Evolutionary conservation across 495 filamentous ascomycete species (phyloP).

Genomic region (Jackrogersella multiformis): DNA sequence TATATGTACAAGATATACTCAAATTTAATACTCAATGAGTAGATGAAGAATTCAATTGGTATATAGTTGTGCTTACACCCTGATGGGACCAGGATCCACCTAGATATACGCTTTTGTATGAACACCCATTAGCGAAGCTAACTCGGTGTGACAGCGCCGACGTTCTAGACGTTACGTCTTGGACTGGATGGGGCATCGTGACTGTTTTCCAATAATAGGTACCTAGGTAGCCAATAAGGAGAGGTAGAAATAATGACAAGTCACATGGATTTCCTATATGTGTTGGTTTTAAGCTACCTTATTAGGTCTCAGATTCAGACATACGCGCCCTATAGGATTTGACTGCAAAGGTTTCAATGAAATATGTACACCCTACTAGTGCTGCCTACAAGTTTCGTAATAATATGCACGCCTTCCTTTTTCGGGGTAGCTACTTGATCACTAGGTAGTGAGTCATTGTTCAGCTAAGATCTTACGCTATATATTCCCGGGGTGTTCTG

Average conservation of each 20-base stretch:
- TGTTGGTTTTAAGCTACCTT: background rate
- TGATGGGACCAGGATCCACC: too few species aligned
- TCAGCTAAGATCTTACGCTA: background rate
- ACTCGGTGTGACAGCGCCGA: too few species aligned
- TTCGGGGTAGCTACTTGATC: constrained; percentile 3
- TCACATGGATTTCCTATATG: background rate
- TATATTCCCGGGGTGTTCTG: background rate
- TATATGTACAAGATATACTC: background rate
- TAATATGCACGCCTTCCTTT: constrained; percentile 6
- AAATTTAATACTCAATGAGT: background rate
- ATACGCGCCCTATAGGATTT: constrained; percentile 5
- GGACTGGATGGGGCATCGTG: too few species aligned
- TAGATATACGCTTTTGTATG: too few species aligned
- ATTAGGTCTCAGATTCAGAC: background rate
- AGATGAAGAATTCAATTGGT: too few species aligned
- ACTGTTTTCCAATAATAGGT: background rate
- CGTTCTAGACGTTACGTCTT: too few species aligned
- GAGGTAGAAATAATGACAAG: too few species aligned
- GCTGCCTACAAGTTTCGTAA: background rate
- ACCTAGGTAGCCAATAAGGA: too few species aligned
- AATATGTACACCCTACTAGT: background rate
- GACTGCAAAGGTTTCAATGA: background rate
- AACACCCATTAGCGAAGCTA: too few species aligned
- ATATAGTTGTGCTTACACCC: too few species aligned
- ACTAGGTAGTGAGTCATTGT: constrained; percentile 13